A percentile compares a stretch with the other conserved stretches of the same genome.
Conservation (phyloP, 1,284 basidiomycete genomes). For the Grifola frondosa region DNA sequence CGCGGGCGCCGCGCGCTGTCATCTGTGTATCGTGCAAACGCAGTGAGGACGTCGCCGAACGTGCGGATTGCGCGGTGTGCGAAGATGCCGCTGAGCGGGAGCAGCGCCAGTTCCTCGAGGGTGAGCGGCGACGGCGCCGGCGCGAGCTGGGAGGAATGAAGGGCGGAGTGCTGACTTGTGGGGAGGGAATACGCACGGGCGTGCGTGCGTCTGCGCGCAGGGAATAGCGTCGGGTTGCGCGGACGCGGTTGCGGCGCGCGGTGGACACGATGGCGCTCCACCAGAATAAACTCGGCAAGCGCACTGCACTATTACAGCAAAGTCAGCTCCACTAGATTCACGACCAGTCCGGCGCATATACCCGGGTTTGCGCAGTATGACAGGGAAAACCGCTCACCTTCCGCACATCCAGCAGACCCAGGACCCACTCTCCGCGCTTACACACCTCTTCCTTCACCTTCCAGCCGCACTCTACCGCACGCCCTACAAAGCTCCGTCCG, state of each 20-base stretch:
- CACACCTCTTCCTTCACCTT: conserved; percentile 68
- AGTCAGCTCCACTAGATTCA: conserved; percentile 7
- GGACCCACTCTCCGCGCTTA: conserved; percentile 78
- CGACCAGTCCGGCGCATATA: too few relatives aligned
- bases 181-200: conserved; percentile 21
- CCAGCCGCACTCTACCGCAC: conserved; percentile 77
- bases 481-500: conserved; percentile 80
- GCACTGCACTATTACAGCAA: conserved; percentile 66
- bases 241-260: conserved; percentile 60
- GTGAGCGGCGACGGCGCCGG: conserved; percentile 38
- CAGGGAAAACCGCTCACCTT: conserved; percentile 78
- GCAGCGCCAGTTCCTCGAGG: conserved; percentile 76
- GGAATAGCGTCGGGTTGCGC: conserved; percentile 24
- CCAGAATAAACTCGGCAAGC: conserved; percentile 78
- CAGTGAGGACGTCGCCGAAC: conserved; percentile 33
- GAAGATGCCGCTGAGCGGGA: conserved; percentile 74
- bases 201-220: conserved; percentile 20
- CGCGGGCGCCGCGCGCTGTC: too few relatives aligned
- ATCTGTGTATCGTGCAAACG: too few relatives aligned
- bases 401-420: conserved; percentile 72
- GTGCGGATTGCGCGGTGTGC: conserved; percentile 78
- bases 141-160: conserved; percentile 12
- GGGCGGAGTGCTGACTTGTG: conserved; percentile 11
- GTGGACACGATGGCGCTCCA: conserved; percentile 76
- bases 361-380: too few relatives aligned